Conservation (phyloP, 2,329 filamentous ascomycete species). For the Monilinia vaccinii-corymbosi region DNA sequence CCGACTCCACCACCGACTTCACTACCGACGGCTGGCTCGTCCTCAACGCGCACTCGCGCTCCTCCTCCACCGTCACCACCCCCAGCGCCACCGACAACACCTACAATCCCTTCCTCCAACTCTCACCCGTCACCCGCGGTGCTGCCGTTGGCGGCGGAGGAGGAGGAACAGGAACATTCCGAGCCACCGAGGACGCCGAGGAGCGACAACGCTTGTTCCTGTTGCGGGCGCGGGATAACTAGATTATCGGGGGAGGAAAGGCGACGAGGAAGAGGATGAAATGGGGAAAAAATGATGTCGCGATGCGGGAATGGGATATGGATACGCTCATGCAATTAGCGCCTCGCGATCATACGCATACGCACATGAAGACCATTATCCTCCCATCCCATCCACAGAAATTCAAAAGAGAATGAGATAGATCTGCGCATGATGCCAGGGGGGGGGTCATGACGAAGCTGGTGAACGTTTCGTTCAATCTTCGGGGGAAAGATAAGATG, state of each 20-base stretch:
- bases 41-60: not conserved
- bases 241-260: not conserved
- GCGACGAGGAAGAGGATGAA: not conserved
- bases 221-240: conserved; percentile 7
- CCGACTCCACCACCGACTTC: not conserved
- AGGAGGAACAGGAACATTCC: not conserved
- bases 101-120: conserved; percentile 6
- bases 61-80: not conserved
- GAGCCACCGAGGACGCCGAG: not conserved
- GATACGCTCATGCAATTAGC: too few relatives aligned
- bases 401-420: too few relatives aligned
- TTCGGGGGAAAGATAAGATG: too few relatives aligned
- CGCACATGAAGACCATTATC: too few relatives aligned
- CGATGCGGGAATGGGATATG: too few relatives aligned
- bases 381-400: too few relatives aligned
- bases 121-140: conserved; percentile 1
- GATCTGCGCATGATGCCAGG: too few relatives aligned
- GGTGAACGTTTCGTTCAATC: too few relatives aligned
- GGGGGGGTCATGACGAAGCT: too few relatives aligned
- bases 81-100: not conserved
- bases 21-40: conserved; percentile 5
- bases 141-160: not conserved
- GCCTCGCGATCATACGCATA: too few relatives aligned
- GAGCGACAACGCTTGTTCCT: conserved; percentile 8
- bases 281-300: too few relatives aligned